Conservation (phyloP, 495 filamentous ascomycete species). For the Diplogelasinospora grovesii region DNA sequence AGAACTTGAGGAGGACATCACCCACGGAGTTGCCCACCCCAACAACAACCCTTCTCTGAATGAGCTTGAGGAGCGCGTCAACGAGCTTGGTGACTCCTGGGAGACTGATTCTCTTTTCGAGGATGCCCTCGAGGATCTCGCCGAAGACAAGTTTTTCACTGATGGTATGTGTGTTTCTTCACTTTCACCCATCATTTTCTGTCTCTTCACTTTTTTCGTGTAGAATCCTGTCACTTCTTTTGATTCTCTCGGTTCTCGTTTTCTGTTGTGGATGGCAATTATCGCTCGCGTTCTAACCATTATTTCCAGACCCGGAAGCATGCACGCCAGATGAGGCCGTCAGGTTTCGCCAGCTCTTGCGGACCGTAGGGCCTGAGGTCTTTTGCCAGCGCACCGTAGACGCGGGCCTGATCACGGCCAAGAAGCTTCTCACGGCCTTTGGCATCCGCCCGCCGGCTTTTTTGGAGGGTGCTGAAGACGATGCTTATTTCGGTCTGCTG, state of each 20-base stretch:
- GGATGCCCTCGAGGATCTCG: constrained; percentile 57
- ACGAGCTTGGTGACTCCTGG: constrained; percentile 57
- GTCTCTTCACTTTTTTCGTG: neutral
- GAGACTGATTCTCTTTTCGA: constrained; percentile 63
- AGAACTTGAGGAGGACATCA: constrained; percentile 52
- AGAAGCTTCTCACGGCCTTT: constrained; percentile 90
- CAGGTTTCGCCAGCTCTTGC: constrained; percentile 59
- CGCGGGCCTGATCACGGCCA: constrained; percentile 60
- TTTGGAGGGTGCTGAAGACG: constrained; percentile 65
- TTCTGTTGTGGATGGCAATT: neutral
- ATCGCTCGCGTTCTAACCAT: neutral
- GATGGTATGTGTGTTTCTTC: constrained; percentile 39
- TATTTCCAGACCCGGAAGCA: constrained; percentile 40
- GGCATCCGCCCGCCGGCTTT: constrained; percentile 70
- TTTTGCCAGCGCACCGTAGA: constrained; percentile 72
- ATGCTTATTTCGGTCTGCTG: constrained; percentile 67
- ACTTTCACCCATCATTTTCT: too few species aligned
- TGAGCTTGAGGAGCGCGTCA: constrained; percentile 53
- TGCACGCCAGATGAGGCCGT: constrained; percentile 72
- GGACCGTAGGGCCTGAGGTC: constrained; percentile 64
- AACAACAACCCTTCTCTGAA: too few species aligned
- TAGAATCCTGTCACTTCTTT: neutral
- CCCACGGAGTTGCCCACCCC: constrained; percentile 21
- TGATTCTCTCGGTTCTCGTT: too few species aligned
- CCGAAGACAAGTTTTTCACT: constrained; percentile 54